These are phyloP conservation scores for Xylariaceae sp. DNA, from an alignment of 2,329 filamentous ascomycete species.

Conservation along the genomic window DNA sequence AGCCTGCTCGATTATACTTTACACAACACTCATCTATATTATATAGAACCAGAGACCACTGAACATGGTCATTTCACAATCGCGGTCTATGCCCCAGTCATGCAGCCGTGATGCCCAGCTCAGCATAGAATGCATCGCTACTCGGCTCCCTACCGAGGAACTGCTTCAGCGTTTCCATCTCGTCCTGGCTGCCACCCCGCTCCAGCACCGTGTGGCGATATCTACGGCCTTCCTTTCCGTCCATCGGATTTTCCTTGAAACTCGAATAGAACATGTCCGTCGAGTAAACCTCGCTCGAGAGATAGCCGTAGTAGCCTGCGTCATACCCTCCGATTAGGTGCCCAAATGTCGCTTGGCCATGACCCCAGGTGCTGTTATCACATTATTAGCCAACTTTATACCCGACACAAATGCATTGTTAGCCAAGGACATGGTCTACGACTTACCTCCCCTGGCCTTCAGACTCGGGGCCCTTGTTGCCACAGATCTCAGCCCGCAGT, in stretches of 20 bases:
- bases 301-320: slow-evolving; percentile 77
- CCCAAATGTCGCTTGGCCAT: slow-evolving; percentile 77
- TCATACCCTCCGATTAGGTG: slow-evolving; percentile 84
- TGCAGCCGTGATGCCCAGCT: slow-evolving; percentile 55
- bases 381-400: slow-evolving; percentile 26
- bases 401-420: neutral
- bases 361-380: slow-evolving; percentile 60
- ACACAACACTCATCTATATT: too few relatives aligned
- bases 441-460: slow-evolving; percentile 55
- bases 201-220: slow-evolving; percentile 79
- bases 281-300: slow-evolving; percentile 76
- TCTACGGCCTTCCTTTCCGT: slow-evolving; percentile 67
- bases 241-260: slow-evolving; percentile 77
- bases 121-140: slow-evolving; percentile 76
- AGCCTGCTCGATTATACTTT: too few relatives aligned
- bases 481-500: slow-evolving; percentile 67
- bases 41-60: too few relatives aligned
- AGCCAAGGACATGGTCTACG: neutral
- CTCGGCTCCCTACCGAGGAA: slow-evolving; percentile 76
- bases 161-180: slow-evolving; percentile 76
- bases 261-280: slow-evolving; percentile 83
- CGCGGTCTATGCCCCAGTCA: slow-evolving; percentile 11
- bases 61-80: slow-evolving; percentile 1
- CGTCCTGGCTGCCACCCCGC: slow-evolving; percentile 73
- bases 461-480: slow-evolving; percentile 71